Conservation (phyloP, 345 rosid genomes). For the Schrenkiella parvula region DNA sequence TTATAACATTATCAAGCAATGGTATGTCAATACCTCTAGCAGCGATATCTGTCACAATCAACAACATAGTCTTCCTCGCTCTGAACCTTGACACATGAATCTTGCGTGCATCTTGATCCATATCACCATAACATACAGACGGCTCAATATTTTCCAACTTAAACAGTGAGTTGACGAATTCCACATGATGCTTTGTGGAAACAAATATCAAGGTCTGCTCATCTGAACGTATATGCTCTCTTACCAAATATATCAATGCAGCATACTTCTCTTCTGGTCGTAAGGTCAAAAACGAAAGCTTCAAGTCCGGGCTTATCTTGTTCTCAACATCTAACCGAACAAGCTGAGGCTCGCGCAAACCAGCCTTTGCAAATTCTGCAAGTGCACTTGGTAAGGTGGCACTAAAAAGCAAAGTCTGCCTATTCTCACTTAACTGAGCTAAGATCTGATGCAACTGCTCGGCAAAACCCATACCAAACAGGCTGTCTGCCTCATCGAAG, state of each 20-base stretch:
- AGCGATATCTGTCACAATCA: conserved; percentile 93
- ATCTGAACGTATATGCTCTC: conserved; percentile 73
- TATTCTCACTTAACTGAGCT: conserved; percentile 76
- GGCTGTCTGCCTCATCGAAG: conserved; percentile 93
- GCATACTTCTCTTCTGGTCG: conserved; percentile 88
- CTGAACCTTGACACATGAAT: conserved; percentile 85
- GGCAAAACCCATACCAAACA: conserved; percentile 91
- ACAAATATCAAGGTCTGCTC: conserved; percentile 89
- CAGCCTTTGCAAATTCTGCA: conserved; percentile 95
- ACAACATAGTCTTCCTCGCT: conserved; percentile 75
- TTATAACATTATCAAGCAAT: conserved; percentile 91
- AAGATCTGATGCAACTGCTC: conserved; percentile 85
- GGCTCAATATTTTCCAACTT: conserved; percentile 78
- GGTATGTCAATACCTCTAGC: conserved; percentile 99
- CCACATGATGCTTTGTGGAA: conserved; percentile 96
- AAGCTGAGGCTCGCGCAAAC: conserved; percentile 88
- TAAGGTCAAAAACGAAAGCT: conserved; percentile 60
- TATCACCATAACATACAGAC: conserved; percentile 94
- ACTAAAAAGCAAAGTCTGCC: conserved; percentile 92
- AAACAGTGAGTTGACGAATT: conserved; percentile 75
- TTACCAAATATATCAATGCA: conserved; percentile 71
- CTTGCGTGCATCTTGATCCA: conserved; percentile 98
- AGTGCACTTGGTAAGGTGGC: conserved; percentile 97
- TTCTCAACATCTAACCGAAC: conserved; percentile 88
- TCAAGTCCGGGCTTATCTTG: conserved; percentile 90